Base-by-base conservation (phyloP, 352 stramenopile genomes). In the Phytophthora capsici region DNA sequence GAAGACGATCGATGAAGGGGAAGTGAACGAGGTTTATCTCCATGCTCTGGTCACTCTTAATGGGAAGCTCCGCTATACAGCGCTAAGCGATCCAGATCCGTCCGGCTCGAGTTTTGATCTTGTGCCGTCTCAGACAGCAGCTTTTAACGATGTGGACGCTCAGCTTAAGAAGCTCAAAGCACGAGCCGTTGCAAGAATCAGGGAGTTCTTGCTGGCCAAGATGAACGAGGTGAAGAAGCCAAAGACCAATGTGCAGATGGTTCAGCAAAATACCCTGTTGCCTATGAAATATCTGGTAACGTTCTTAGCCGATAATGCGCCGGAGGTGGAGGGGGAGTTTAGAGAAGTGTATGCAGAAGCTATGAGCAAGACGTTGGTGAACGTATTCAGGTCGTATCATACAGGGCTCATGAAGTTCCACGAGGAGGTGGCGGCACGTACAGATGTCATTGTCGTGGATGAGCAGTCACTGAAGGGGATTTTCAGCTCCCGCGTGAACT, bases 171-270 rank as follows among this genome's bases (percentile, higher is more conserved):
- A 97, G 59, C 76, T 98, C 40, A 89, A 89, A 63, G 68, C 71
- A 14, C 86, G 91, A 44, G 88, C 92, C 2, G 75, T 90, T 53
- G 71, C 74, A 7, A 81, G 81, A 14, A 91, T 95, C 28, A 82
- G 96, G 26, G 92, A 98, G 52, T 99, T 98, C 60, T 95, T 99
- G 45, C 78, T 98, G 52, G 75, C 88, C 57, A 88, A 95, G 64
- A 96, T 98, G 70, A 88, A 88, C 52, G 89, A 96, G 53, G 80
- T 99, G n/a, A 92, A 96, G 70, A 96, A 96, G 59, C 93, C 96
- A 32, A 98, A 99, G 78, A 99, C 97, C 1, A 99, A 99, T 78
- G 91, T 99, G 52, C 94, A 98, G 63, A 99, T 99, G 82, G 88
- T 99, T 57, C 98, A 99, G 81, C 94, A 98, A 52, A 97, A 98